A percentile compares a stretch with the other conserved stretches of the same genome.
Evolutionary conservation across 2,329 filamentous ascomycete genomes (phyloP).

Genomic region (Trichoderma gracile): DNA sequence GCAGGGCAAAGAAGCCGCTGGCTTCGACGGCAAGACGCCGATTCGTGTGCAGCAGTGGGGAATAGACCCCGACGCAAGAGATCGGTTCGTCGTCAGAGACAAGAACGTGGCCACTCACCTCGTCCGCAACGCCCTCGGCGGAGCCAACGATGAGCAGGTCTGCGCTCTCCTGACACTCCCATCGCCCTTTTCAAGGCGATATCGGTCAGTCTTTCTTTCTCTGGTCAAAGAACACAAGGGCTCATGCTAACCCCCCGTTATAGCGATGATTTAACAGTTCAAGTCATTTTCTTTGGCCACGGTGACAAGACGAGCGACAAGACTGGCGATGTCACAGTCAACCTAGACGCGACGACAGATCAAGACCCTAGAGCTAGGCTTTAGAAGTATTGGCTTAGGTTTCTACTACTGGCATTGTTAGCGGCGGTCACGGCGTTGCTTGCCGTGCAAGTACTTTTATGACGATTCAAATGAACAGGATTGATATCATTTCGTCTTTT

Average conservation of each 20-base stretch:
- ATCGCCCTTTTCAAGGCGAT: constrained; percentile 85
- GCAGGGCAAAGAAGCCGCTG: constrained; percentile 48
- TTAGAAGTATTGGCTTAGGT: constrained; percentile 31
- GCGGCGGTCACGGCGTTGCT: constrained; percentile 10
- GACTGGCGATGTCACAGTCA: constrained; percentile 73
- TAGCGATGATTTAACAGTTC: constrained; percentile 92
- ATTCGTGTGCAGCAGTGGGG: constrained; percentile 92
- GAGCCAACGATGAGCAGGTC: constrained; percentile 89
- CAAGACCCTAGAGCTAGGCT: constrained; percentile 45
- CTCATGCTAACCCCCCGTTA: constrained; percentile 27
- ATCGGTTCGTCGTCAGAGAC: constrained; percentile 91
- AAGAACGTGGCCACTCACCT: constrained; percentile 96
- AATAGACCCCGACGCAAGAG: constrained; percentile 68
- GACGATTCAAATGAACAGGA: constrained; percentile 12
- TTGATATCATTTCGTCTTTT: background rate
- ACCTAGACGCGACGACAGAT: constrained; percentile 77
- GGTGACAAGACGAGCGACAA: constrained; percentile 57
- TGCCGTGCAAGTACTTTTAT: constrained; percentile 11
- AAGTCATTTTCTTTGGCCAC: constrained; percentile 97
- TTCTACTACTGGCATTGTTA: constrained; percentile 6
- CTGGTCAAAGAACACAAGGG: too few relatives aligned
- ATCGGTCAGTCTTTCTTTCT: constrained; percentile 60
- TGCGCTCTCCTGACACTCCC: constrained; percentile 89
- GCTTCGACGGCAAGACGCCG: constrained; percentile 70
- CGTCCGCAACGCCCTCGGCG: constrained; percentile 90